A percentile compares a stretch with the other conserved stretches of the same genome.
Evolutionary conservation across 495 filamentous ascomycete species (phyloP).

Genomic region (Xylaria bambusicola): DNA sequence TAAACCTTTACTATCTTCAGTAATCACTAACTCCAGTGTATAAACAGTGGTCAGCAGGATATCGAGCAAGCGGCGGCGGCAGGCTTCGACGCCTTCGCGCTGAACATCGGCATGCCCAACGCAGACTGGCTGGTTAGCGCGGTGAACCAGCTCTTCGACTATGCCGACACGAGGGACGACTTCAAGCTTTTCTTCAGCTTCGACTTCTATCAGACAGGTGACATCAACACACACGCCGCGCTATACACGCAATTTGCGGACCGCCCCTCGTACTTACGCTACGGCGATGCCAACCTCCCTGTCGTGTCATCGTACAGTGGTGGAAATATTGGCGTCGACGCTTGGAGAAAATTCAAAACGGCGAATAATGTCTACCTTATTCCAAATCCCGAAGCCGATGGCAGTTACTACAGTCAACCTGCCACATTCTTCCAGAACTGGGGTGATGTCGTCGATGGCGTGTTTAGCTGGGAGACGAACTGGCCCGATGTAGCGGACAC

Average conservation of each 20-base stretch:
- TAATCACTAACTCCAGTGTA: no score
- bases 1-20: no score
- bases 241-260: conserved; percentile 31
- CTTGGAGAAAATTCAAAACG: conserved; percentile 32
- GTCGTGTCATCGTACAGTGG: conserved; percentile 39
- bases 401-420: conserved; percentile 27
- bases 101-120: conserved; percentile 34
- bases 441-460: conserved; percentile 32
- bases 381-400: conserved; percentile 32
- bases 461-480: conserved; percentile 40
- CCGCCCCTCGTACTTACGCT: conserved; percentile 30
- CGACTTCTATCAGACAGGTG: conserved; percentile 36
- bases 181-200: conserved; percentile 48
- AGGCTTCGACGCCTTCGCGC: conserved; percentile 40
- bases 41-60: conserved; percentile 36
- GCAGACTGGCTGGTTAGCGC: conserved; percentile 32
- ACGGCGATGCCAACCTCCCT: conserved; percentile 24
- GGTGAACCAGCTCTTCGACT: conserved; percentile 36
- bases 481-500: conserved; percentile 34
- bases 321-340: conserved; percentile 21
- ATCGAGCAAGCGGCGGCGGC: conserved; percentile 34
- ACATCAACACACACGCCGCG: conserved; percentile 27
- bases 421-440: conserved; percentile 26
- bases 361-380: conserved; percentile 34
- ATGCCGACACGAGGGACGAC: conserved; percentile 23